Evolutionary conservation across 2,329 filamentous ascomycete species (phyloP).

Genomic region (Diatrype stigma): DNA sequence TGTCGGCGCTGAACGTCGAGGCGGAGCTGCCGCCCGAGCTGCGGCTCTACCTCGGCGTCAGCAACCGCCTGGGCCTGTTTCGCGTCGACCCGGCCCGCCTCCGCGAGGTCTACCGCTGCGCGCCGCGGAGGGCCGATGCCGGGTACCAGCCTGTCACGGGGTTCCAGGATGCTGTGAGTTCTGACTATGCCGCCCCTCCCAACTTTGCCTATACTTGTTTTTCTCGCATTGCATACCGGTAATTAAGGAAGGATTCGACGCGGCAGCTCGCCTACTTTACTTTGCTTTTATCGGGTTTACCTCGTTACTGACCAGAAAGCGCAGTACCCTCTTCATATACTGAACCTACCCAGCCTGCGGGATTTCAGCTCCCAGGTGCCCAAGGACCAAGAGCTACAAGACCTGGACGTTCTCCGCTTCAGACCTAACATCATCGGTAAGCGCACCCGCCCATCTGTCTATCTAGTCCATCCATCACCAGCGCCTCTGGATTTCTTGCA

Average conservation of each 20-base stretch:
- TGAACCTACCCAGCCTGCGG: conserved; percentile 61
- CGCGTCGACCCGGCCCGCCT: conserved; percentile 56
- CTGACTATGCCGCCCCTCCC: neutral
- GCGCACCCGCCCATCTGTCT: conserved; percentile 8
- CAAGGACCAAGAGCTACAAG: conserved; percentile 41
- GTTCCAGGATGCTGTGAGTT: conserved; percentile 66
- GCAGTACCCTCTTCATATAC: conserved; percentile 65
- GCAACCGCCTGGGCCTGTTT: conserved; percentile 64
- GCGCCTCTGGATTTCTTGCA: too few species aligned
- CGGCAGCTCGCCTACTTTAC: too few species aligned
- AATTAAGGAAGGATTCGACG: too few species aligned
- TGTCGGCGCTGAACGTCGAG: conserved; percentile 52
- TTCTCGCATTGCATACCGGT: too few species aligned
- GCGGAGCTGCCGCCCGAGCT: conserved; percentile 59
- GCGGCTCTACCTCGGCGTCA: conserved; percentile 61
- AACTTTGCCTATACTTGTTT: too few species aligned
- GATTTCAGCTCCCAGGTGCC: conserved; percentile 55
- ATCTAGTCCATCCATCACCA: neutral
- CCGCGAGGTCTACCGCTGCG: conserved; percentile 57
- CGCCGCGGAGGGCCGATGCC: conserved; percentile 52
- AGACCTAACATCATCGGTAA: conserved; percentile 67
- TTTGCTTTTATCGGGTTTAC: too few species aligned
- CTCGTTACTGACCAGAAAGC: neutral
- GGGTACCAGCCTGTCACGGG: conserved; percentile 63
- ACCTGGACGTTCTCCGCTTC: conserved; percentile 61